A percentile compares a stretch with the other conserved stretches of the same genome.
Conservation (phyloP, 2,329 filamentous ascomycete genomes). For the Microdochium bolleyi region DNA sequence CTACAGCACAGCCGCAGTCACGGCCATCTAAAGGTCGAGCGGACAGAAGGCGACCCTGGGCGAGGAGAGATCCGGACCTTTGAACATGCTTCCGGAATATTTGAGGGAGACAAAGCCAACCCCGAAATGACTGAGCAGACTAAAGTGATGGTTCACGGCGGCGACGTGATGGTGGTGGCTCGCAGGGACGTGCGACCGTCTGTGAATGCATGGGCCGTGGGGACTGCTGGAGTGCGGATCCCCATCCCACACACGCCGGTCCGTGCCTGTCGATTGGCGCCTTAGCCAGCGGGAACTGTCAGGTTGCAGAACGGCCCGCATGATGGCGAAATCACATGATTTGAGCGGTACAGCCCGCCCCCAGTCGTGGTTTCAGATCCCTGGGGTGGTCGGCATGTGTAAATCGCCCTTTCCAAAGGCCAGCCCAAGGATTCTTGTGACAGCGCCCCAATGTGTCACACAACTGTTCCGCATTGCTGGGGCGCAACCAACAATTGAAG, state of each 20-base stretch:
- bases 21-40: no score
- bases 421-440: not conserved
- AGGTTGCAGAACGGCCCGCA: constrained; percentile 1
- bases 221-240: not conserved
- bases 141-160: no score
- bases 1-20: not conserved
- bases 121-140: no score
- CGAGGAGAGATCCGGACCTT: no score
- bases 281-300: not conserved
- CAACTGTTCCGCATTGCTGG: not conserved
- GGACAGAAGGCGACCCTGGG: no score
- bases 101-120: no score
- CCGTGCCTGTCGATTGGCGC: constrained; percentile 1
- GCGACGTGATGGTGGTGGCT: no score
- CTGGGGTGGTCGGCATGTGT: not conserved
- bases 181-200: not conserved
- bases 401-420: not conserved
- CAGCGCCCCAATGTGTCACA: not conserved
- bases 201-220: not conserved
- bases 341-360: not conserved
- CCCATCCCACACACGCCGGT: not conserved
- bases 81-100: no score
- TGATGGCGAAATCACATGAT: not conserved
- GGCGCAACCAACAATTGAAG: not conserved
- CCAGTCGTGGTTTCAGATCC: not conserved